Conservation (phyloP, 2,329 filamentous ascomycete species). For the Fusarium robinianum region DNA sequence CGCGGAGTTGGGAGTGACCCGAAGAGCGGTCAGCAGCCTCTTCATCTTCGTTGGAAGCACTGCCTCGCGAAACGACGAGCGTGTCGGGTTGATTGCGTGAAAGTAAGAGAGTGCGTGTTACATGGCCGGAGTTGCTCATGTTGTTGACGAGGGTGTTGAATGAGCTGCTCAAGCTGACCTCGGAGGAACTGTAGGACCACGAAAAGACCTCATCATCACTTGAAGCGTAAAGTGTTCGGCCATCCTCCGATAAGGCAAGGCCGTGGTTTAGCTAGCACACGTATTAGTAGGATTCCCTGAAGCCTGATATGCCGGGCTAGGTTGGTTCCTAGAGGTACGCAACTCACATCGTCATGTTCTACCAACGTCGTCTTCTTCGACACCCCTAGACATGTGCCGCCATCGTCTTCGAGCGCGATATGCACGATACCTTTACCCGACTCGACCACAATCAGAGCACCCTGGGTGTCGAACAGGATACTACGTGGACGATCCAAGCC, state of each 20-base stretch:
- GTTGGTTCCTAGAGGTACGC: neutral
- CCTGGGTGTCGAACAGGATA: conserved; percentile 51
- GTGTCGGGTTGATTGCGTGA: conserved; percentile 58
- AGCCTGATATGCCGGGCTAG: too few species aligned
- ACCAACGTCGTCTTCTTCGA: conserved; percentile 44
- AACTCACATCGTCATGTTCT: conserved; percentile 43
- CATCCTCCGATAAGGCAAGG: conserved; percentile 57
- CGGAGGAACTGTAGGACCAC: conserved; percentile 66
- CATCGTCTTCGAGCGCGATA: conserved; percentile 48
- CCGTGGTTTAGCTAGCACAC: conserved; percentile 59
- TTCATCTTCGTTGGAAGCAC: conserved; percentile 64
- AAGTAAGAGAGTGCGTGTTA: conserved; percentile 68
- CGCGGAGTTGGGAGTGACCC: conserved; percentile 70
- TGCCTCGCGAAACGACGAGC: conserved; percentile 70
- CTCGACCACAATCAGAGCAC: conserved; percentile 53
- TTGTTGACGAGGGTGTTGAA: conserved; percentile 60
- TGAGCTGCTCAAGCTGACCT: conserved; percentile 48
- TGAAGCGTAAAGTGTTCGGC: conserved; percentile 61
- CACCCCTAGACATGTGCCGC: conserved; percentile 48
- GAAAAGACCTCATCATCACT: conserved; percentile 61
- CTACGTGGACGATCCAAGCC: conserved; percentile 52
- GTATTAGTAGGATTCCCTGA: conserved; percentile 1
- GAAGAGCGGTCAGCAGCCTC: conserved; percentile 54
- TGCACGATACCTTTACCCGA: conserved; percentile 48
- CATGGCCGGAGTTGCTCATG: conserved; percentile 67